These are phyloP conservation scores for Millerago galiae DNA, from an alignment of 805 yeast species.

Conservation along the genomic window DNA sequence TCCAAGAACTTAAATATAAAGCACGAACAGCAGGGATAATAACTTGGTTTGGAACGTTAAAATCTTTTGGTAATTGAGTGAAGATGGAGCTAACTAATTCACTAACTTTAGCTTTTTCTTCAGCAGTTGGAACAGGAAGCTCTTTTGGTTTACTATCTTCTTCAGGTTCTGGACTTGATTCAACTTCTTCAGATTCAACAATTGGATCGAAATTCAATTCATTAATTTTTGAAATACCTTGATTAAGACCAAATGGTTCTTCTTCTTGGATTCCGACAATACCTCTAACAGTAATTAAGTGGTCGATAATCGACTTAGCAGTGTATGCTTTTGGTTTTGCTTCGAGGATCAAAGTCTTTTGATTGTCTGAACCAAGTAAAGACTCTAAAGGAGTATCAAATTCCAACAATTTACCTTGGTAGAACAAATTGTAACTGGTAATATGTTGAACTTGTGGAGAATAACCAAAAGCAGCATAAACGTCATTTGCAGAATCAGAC, in stretches of 20 bases:
- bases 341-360: constrained; percentile 32
- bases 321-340: constrained; percentile 54
- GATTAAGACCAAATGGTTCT: constrained; percentile 31
- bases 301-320: constrained; percentile 53
- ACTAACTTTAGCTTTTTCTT: constrained; percentile 16
- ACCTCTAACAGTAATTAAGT: constrained; percentile 59
- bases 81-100: constrained; percentile 17
- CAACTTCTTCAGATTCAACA: constrained; percentile 10
- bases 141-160: constrained; percentile 3
- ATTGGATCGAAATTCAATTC: constrained; percentile 32
- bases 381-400: constrained; percentile 21
- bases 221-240: constrained; percentile 46
- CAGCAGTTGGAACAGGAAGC: constrained; percentile 22
- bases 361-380: constrained; percentile 20
- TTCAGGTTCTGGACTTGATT: constrained; percentile 6
- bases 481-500: constrained; percentile 47
- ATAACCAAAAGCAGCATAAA: constrained; percentile 52
- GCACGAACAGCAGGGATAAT: constrained; percentile 43
- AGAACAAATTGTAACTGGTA: constrained; percentile 50
- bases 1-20: constrained; percentile 72
- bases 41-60: constrained; percentile 10
- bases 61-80: constrained; percentile 18
- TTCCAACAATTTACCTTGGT: constrained; percentile 28
- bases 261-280: constrained; percentile 46
- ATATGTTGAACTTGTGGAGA: constrained; percentile 50